Percentiles rank a stretch among this genome's conserved stretches.
These are phyloP conservation scores for Kluyveromyces aestuarii DNA, from an alignment of 805 yeast genomes.

Conservation along the genomic window DNA sequence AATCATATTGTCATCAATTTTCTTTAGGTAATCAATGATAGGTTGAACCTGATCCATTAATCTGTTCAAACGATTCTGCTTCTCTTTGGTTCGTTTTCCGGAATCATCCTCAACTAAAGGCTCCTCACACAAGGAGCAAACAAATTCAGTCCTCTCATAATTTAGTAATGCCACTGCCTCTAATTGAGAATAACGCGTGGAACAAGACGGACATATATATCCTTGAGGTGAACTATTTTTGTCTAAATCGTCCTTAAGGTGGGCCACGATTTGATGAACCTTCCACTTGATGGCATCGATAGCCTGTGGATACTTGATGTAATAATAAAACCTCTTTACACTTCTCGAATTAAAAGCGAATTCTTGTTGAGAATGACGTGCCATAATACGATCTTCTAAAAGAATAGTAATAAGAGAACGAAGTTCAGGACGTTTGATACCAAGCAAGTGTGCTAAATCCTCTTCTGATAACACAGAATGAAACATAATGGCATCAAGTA, in stretches of 20 bases:
- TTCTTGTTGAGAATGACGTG: constrained; percentile 63
- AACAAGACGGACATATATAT: constrained; percentile 81
- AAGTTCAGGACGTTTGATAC: constrained; percentile 78
- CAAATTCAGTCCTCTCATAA: constrained; percentile 69
- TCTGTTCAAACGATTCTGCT: constrained; percentile 72
- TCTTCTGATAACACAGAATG: constrained; percentile 92
- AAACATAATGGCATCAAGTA: constrained; percentile 76
- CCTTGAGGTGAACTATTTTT: constrained; percentile 90
- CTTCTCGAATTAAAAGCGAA: constrained; percentile 56
- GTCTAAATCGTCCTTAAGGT: constrained; percentile 72
- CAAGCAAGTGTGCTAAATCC: constrained; percentile 71
- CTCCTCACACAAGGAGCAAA: constrained; percentile 78
- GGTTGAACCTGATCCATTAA: constrained; percentile 89
- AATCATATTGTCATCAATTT: constrained; percentile 67
- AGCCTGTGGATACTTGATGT: constrained; percentile 83
- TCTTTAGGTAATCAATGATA: constrained; percentile 69
- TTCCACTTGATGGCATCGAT: constrained; percentile 96
- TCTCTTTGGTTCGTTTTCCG: constrained; percentile 67
- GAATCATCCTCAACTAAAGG: constrained; percentile 80
- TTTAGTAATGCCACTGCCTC: constrained; percentile 80
- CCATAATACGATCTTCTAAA: constrained; percentile 74
- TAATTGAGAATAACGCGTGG: constrained; percentile 68
- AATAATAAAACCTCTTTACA: constrained; percentile 72
- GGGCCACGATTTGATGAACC: constrained; percentile 74
- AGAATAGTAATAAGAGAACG: constrained; percentile 73